phyloP scores from a whole-genome alignment of 225 moss, liverwort and hornwort genomes.

The Polytrichum commune region DNA sequence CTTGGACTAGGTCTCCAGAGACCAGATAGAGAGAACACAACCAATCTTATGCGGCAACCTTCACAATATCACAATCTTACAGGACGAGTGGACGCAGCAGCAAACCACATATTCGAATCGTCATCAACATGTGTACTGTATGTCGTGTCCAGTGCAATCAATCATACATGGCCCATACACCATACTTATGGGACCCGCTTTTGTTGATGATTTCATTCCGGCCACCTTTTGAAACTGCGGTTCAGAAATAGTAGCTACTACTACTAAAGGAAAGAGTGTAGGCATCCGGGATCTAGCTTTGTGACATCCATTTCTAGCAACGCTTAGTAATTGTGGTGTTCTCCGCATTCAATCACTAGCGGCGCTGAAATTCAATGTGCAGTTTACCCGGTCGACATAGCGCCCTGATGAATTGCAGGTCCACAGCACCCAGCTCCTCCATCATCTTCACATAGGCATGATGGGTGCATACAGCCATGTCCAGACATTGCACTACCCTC shows the following conservation, averaged over 20 bases:
- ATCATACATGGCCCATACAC: background rate
- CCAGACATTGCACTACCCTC: no score
- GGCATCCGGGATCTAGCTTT: conserved; percentile 16
- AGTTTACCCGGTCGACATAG: conserved; percentile 4
- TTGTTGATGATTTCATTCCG: no score
- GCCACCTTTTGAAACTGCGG: conserved; percentile 5
- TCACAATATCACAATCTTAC: no score
- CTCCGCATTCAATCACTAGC: conserved; percentile 11
- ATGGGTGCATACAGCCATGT: conserved; percentile 1
- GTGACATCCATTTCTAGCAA: conserved; percentile 24
- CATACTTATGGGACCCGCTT: background rate
- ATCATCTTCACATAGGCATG: background rate
- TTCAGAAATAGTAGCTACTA: conserved; percentile 6
- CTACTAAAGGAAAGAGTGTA: conserved; percentile 3
- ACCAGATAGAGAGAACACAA: background rate
- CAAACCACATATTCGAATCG: background rate
- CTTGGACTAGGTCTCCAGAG: no score
- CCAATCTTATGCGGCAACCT: no score
- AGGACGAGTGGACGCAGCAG: no score
- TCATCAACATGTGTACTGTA: background rate
- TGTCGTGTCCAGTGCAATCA: conserved; percentile 9
- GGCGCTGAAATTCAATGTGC: conserved; percentile 4
- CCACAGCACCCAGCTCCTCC: conserved; percentile 5
- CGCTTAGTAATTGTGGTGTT: conserved; percentile 4
- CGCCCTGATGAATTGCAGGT: conserved; percentile 11